These are phyloP conservation scores for Suillus sp. DNA, from an alignment of 768 basidiomycete species.

Conservation along the genomic window DNA sequence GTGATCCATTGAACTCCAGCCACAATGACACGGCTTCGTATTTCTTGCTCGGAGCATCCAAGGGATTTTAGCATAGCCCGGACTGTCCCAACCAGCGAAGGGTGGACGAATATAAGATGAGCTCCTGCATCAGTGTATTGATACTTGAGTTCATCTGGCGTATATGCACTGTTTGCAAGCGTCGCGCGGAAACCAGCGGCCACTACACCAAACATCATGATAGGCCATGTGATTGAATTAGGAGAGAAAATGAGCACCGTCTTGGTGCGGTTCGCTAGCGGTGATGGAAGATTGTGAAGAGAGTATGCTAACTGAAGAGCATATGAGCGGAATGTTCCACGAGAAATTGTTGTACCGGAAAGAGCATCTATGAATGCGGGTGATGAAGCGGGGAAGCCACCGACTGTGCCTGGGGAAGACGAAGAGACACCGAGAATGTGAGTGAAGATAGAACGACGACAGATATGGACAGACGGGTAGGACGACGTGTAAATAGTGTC, in stretches of 20 bases:
- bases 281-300: constrained; percentile 47
- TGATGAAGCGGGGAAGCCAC: constrained; percentile 43
- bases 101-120: constrained; percentile 61
- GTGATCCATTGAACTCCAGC: constrained; percentile 51
- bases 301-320: constrained; percentile 62
- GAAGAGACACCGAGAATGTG: constrained; percentile 28
- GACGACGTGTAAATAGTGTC: constrained; percentile 24
- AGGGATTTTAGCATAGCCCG: constrained; percentile 55
- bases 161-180: constrained; percentile 75
- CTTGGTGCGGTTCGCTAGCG: constrained; percentile 41
- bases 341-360: constrained; percentile 56
- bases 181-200: constrained; percentile 72
- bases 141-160: constrained; percentile 63
- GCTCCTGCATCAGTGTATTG: constrained; percentile 74
- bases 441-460: constrained; percentile 34
- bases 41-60: constrained; percentile 50
- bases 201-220: constrained; percentile 46
- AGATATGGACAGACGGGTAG: constrained; percentile 22
- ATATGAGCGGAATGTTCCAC: constrained; percentile 52
- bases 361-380: constrained; percentile 70
- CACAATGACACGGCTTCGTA: constrained; percentile 57
- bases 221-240: constrained; percentile 62
- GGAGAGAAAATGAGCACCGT: constrained; percentile 67
- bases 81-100: constrained; percentile 58
- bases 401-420: constrained; percentile 33